Base-by-base conservation (phyloP, 768 basidiomycete species). In the Phylloporus sp. region DNA sequence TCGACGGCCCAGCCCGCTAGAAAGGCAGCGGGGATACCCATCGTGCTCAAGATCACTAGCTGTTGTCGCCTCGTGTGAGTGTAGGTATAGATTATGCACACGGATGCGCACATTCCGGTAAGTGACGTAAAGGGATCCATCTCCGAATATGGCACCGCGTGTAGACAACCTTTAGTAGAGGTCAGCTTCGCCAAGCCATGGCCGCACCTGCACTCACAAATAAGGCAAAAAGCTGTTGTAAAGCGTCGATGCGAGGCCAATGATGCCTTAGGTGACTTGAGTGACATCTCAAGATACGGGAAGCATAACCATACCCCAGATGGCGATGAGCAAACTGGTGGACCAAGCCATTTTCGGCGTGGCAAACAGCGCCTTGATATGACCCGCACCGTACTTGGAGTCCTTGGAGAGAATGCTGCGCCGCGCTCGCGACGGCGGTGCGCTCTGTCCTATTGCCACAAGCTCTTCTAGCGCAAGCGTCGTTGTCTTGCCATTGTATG, bases 1-100 rank as follows among this genome's bases (percentile, higher is more conserved):
- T 88, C 84, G 29, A 89, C 84, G 28, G 81, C 70, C 69, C 79
- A 81, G 0, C 85, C 87, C 0, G 86, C 83, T 7, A 88, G 62
- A 22, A 89, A 71, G 1, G 86, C 82, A 0, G 84, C 83, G 0
- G 86, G 86, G 7, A 89, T 72, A 10, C 86, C 84, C 22, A 83
- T 72, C 0, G 77, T 69, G 45, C 79, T 82, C 28, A 88, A 61
- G 45, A 89, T 86, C 14, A 82, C 79, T 76, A 81, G 79, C 84
- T 86, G 55, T 39, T 15, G 17, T 24, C 24, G 33, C 26, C 22
- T 15, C 23, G 22, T 3, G 18, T 55, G 28, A 53, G 40, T 31
- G 15, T 1, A 28, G 13, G 17, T 5, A 6, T 10, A 26, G 9
- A 1, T 9, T 4, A 8, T 14, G 14, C 5, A 1, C 6, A 22